Evolutionary conservation across 2,329 filamentous ascomycete genomes (phyloP), one percentile per base, ranked within the genome.

Genomic region (Cercospora sp.): DNA sequence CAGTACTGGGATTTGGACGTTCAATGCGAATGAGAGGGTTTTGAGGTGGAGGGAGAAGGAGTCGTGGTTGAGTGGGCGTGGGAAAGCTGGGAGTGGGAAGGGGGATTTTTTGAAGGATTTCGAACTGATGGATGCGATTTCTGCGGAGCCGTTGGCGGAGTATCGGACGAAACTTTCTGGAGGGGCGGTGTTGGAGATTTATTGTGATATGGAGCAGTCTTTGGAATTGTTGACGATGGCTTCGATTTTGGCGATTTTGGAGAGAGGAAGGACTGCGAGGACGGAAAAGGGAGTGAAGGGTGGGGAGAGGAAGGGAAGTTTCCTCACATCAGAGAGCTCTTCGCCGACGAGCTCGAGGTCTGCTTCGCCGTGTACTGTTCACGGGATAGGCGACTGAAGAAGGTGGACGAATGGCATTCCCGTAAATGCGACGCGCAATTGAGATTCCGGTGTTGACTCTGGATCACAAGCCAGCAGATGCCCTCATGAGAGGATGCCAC

Each of bases 191-290:
- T 16, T 64, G 12, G 13, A 45, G 13, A 18, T 64, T n/a, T 59
- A 58, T 30, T 28, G 30, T 20, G 20, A 45, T 23, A 57, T 64
- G 20, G 62, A 42, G 18, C 20, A 64, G n/a, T 57, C 62, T 3
- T 31, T 59, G 28, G 62, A 31, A 48, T 20, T 64, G 16, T 53
- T 64, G 20, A 36, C 53, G 6, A 28, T 64, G 53, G 62, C 62
- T 23, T 64, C 62, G 23, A 59, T 64, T 20, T 30, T 64, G 33
- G 51, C 62, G 9, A 58, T 59, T 12, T 5, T 57, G 23, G 62
- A 59, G 45, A 12, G 31, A 39, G 28, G 3, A 13, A 2, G 31
- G 55, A 31, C 31, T 30, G 9, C 18, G 16, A 58, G 12, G 30
- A 59, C 28, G 26, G 23, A 28, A 6, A 57, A 28, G 12, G n/a